Evolutionary conservation across 1,284 basidiomycete species (phyloP), one percentile per base, ranked within the genome.

Genomic region (Abortiporus biennis): DNA sequence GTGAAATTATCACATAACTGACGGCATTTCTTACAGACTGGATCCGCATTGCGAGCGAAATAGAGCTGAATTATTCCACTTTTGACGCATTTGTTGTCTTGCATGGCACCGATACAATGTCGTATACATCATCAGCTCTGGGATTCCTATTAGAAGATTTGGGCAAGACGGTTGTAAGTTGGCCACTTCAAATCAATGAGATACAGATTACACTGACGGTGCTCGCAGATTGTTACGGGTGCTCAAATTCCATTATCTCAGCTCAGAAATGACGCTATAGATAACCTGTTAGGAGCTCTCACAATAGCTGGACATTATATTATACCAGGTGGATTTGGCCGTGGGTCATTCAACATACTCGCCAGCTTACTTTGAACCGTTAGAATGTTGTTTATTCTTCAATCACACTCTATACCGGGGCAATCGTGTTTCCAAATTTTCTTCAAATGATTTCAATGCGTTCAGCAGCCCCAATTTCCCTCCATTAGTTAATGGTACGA

Each of bases 71-170:
- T 58, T 93, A 94, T 53, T 54, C 66, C 36, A 59, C 69, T 15
- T 96, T 91, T 55, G 92, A 96, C 55, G 89, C 87, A 0, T 96
- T 96, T 56, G 83, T 96, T 20, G 70, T 96, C 23, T 67, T 96
- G 8, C 92, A 96, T 59, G 92, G 92, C 27, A 92, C 89, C n/a
- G 91, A 94, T 54, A 94, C 92, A 0, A 93, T 93, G 88, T 78
- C 84, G 2, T 94, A 92, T 62, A 87, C 85, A 2, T 80, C 90
- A 2, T 91, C 87, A 36, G 90, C 91, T 1, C 71, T 94, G 29
- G 88, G 86, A 55, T 95, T 95, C 63, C 65, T 96, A 42, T 71
- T 96, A 4, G 91, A 95, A 61, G 91, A 95, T 53, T 71, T 95
- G 5, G 91, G 91, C 39, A 93, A 93, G 66, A 89, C 85, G 1